These are phyloP conservation scores for Anthoceros angustus DNA, from an alignment of 225 moss, liverwort and hornwort genomes.

Conservation along the genomic window DNA sequence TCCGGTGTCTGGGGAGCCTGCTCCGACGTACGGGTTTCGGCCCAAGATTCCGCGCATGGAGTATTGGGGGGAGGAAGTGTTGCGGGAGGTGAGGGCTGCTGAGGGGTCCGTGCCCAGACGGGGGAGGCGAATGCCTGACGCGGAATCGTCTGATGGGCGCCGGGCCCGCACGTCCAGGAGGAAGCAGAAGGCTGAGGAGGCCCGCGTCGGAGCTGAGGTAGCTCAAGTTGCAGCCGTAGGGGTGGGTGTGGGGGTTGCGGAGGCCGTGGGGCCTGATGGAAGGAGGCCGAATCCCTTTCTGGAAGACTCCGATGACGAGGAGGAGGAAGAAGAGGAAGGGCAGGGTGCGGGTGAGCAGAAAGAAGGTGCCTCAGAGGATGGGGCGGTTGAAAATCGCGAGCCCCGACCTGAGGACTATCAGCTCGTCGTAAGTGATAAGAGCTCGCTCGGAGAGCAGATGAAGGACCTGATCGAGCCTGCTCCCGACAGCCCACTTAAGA, in stretches of 20 bases:
- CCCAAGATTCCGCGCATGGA: slow-evolving; percentile 36
- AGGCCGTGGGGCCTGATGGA: slow-evolving; percentile 18
- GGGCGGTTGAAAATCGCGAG: not conserved
- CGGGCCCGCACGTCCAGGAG: slow-evolving; percentile 10
- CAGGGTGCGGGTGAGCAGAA: slow-evolving; percentile 28
- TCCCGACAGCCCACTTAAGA: slow-evolving; percentile 24
- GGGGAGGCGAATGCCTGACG: not conserved
- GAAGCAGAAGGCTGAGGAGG: slow-evolving; percentile 11
- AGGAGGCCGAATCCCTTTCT: slow-evolving; percentile 20
- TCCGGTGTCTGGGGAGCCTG: slow-evolving; percentile 59
- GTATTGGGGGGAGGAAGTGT: slow-evolving; percentile 76
- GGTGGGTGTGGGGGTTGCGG: not conserved
- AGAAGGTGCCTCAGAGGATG: not conserved
- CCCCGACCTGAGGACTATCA: not conserved
- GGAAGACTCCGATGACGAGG: slow-evolving; percentile 19
- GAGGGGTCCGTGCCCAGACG: slow-evolving; percentile 20
- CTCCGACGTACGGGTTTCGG: slow-evolving; percentile 60
- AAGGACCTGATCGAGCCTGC: slow-evolving; percentile 6
- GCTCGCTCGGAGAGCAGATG: slow-evolving; percentile 18
- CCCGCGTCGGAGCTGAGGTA: slow-evolving; percentile 8
- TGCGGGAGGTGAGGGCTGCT: slow-evolving; percentile 29
- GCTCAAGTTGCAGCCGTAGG: slow-evolving; percentile 19
- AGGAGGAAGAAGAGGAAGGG: slow-evolving; percentile 24
- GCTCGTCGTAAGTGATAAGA: slow-evolving; percentile 6
- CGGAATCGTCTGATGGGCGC: slow-evolving; percentile 6